These are phyloP conservation scores for Alternaria conjuncta DNA, from an alignment of 2,329 filamentous ascomycete genomes.

Conservation along the genomic window DNA sequence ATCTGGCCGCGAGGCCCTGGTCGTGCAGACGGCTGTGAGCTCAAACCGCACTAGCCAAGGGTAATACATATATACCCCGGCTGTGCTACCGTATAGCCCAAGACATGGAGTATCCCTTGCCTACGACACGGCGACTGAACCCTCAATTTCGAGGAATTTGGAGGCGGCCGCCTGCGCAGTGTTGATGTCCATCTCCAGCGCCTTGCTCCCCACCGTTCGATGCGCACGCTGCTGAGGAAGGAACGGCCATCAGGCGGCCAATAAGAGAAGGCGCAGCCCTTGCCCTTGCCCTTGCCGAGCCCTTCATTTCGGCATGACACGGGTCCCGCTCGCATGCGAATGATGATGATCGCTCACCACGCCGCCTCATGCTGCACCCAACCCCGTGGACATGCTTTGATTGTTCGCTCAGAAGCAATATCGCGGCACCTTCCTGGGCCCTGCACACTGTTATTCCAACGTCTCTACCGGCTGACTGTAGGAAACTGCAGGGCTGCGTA, in stretches of 20 bases:
- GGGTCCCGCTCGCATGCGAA: slow-evolving; percentile 8
- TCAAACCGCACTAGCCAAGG: slow-evolving; percentile 29
- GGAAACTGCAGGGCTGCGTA: slow-evolving; percentile 21
- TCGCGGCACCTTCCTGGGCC: slow-evolving; percentile 4
- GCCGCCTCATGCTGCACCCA: slow-evolving; percentile 3
- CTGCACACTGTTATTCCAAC: neutral
- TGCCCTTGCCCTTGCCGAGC: slow-evolving; percentile 15
- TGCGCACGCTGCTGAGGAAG: neutral
- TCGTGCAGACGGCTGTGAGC: slow-evolving; percentile 25
- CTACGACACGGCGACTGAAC: neutral
- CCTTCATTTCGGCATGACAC: slow-evolving; percentile 25
- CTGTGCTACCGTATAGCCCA: neutral
- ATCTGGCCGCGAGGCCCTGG: slow-evolving; percentile 15
- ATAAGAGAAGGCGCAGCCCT: slow-evolving; percentile 25
- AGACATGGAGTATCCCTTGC: neutral
- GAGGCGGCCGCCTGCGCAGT: neutral
- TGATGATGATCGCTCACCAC: slow-evolving; percentile 16
- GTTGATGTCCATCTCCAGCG: neutral
- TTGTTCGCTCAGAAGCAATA: slow-evolving; percentile 15
- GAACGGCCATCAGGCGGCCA: slow-evolving; percentile 12
- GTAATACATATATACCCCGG: neutral
- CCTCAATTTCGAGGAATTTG: neutral
- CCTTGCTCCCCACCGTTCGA: neutral
- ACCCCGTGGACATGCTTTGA: slow-evolving; percentile 16
- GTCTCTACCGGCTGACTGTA: slow-evolving; percentile 9